Evolutionary conservation across 78 protist genomes (phyloP).

Genomic region (Dictyostelium capitatum): DNA sequence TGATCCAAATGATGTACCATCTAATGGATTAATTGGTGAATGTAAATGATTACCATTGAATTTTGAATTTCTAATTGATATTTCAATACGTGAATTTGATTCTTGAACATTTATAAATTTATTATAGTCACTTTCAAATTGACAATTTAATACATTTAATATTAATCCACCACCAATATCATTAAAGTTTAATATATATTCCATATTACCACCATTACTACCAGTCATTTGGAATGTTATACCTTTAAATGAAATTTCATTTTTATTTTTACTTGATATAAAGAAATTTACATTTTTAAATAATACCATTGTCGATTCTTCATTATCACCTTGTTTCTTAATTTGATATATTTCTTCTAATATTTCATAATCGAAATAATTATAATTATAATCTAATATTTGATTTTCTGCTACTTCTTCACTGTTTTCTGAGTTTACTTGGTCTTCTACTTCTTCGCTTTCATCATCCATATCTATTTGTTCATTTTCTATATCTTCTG

Average conservation of each 20-base stretch:
- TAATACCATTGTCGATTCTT: background rate
- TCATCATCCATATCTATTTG: background rate
- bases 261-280: background rate
- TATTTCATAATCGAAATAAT: slow-evolving; percentile 28
- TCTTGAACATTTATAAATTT: slow-evolving; percentile 14
- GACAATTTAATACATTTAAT: slow-evolving; percentile 5
- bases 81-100: background rate
- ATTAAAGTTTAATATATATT: background rate
- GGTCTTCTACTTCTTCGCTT: background rate
- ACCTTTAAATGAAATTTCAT: slow-evolving; percentile 13
- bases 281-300: slow-evolving; percentile 4
- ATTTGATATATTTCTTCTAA: background rate
- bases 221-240: background rate
- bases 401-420: background rate
- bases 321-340: background rate
- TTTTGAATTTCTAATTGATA: slow-evolving; percentile 1
- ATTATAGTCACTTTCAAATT: slow-evolving; percentile 5
- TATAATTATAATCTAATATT: background rate
- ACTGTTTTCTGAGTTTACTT: background rate
- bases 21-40: background rate
- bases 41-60: slow-evolving; percentile 9
- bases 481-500: background rate
- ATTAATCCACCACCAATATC: slow-evolving; percentile 3
- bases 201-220: background rate
- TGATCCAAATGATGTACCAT: background rate